Percentiles rank a stretch among this genome's conserved stretches.
phyloP scores from a whole-genome alignment of 257 asterid species.

The Salvia miltiorrhiza region DNA sequence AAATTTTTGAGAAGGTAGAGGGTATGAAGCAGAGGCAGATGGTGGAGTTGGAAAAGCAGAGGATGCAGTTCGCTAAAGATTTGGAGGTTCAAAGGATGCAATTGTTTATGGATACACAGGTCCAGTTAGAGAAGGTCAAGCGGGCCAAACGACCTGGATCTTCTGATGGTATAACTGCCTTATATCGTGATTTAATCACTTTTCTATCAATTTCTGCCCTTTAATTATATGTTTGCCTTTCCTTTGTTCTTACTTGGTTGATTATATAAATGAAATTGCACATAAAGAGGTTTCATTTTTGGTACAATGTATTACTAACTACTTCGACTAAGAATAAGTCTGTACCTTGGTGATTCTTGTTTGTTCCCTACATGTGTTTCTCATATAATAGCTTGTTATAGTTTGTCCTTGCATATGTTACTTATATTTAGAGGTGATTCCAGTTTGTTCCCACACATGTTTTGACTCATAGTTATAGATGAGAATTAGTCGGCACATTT shows the following conservation, averaged over 20 bases:
- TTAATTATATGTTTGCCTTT: background rate
- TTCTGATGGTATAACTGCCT: slow-evolving; percentile 37
- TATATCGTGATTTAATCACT: background rate
- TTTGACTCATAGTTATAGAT: background rate
- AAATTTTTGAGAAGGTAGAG: slow-evolving; percentile 64
- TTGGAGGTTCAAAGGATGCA: slow-evolving; percentile 80
- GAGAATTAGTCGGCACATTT: background rate
- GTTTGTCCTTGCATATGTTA: background rate
- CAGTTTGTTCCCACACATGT: background rate
- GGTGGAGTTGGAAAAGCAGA: slow-evolving; percentile 72
- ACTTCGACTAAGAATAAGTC: background rate
- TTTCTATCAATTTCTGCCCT: background rate
- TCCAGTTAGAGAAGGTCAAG: slow-evolving; percentile 55
- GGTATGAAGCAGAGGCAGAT: slow-evolving; percentile 62
- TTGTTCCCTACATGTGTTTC: slow-evolving; percentile 1
- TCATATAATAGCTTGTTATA: background rate
- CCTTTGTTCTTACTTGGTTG: background rate
- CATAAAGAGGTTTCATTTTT: background rate
- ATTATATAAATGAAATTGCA: slow-evolving; percentile 4
- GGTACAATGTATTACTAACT: background rate
- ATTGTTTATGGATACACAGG: slow-evolving; percentile 66
- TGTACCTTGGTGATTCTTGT: background rate
- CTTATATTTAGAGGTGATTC: background rate
- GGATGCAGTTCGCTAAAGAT: slow-evolving; percentile 72
- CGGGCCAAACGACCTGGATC: slow-evolving; percentile 42